Base-by-base conservation (phyloP, 2,329 filamentous ascomycete species). In the Escovopsis sp. region DNA sequence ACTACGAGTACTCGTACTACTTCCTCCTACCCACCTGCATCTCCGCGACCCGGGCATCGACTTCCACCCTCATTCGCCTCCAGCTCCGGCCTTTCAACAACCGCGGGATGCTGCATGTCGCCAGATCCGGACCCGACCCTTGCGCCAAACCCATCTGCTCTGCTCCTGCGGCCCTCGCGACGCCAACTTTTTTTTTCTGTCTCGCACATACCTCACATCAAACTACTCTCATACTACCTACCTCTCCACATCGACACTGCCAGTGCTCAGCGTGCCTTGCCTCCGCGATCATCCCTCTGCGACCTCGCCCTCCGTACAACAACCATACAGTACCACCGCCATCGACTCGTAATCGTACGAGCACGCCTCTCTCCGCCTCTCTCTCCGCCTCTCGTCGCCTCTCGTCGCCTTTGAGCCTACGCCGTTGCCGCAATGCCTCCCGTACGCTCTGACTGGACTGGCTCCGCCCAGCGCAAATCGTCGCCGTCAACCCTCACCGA, bases 381-480 rank as follows among this genome's bases (percentile, higher is more conserved):
- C 20, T 20, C 20, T 3, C 20, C 20, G 20, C 20, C 20, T 20
- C 20, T 3, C 20, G 20, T 5, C n/a, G n/a, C 20, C 20, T 20
- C 20, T 20, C 53, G 51, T 55, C 50, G n/a, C n/a, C n/a, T n/a
- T n/a, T n/a, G n/a, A n/a, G n/a, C n/a, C n/a, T n/a, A n/a, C n/a
- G n/a, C n/a, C n/a, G n/a, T n/a, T 49, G 51, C 48, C 53, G 54
- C 51, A 47, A 56, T 56, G 57, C 55, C 51, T 46, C 51, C 48
- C 49, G 44, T 51, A 49, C 48, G 48, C 47, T 45, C 27, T 29
- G 27, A 29, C 27, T 29, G 8, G 27, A 11, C 8, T 29, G 27
- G 27, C 20, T 20, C 20, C 20, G 20, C 20, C 4, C 27, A 29
- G 2, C 8, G 7, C 27, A 29, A 29, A 2, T 49, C 50, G 45